A percentile compares a stretch with the other conserved stretches of the same genome.
Conservation (phyloP, 768 basidiomycete species). For the Pulveroboletus sp. region DNA sequence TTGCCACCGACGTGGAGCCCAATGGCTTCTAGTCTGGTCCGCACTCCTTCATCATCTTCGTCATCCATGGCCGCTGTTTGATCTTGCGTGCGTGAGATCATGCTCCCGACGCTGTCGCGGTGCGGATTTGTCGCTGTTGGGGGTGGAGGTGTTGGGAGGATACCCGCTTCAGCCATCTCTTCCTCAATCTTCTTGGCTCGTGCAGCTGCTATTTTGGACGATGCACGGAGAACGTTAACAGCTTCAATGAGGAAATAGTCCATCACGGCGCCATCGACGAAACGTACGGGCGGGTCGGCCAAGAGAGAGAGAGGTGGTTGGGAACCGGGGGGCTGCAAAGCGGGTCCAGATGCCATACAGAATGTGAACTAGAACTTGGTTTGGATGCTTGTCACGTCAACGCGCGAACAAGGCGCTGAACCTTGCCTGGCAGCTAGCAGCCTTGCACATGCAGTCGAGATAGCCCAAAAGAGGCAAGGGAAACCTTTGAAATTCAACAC, state of each 20-base stretch:
- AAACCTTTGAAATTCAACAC: conserved; percentile 21
- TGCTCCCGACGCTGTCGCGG: conserved; percentile 37
- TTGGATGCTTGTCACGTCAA: no score
- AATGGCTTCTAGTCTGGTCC: conserved; percentile 71
- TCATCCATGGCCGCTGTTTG: conserved; percentile 30
- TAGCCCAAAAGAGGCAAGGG: conserved; percentile 8
- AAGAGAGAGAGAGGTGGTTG: conserved; percentile 41
- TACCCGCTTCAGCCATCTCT: conserved; percentile 75
- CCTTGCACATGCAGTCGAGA: no score
- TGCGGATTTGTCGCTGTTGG: conserved; percentile 35
- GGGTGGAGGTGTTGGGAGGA: conserved; percentile 52
- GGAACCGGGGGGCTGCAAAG: conserved; percentile 26
- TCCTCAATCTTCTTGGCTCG: conserved; percentile 67
- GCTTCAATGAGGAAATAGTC: conserved; percentile 86
- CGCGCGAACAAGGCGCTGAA: no score
- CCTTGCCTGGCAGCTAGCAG: no score
- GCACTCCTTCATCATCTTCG: conserved; percentile 72
- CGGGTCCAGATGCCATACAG: conserved; percentile 12
- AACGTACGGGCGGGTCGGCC: conserved; percentile 58
- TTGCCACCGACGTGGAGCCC: conserved; percentile 85
- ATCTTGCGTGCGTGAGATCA: conserved; percentile 12
- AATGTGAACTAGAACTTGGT: no score
- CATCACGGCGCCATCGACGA: conserved; percentile 66
- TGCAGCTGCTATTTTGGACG: conserved; percentile 66
- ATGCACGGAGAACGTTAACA: conserved; percentile 68